Base-by-base conservation (phyloP, 2,329 filamentous ascomycete species). In the Myriosclerotinia curreyana region DNA sequence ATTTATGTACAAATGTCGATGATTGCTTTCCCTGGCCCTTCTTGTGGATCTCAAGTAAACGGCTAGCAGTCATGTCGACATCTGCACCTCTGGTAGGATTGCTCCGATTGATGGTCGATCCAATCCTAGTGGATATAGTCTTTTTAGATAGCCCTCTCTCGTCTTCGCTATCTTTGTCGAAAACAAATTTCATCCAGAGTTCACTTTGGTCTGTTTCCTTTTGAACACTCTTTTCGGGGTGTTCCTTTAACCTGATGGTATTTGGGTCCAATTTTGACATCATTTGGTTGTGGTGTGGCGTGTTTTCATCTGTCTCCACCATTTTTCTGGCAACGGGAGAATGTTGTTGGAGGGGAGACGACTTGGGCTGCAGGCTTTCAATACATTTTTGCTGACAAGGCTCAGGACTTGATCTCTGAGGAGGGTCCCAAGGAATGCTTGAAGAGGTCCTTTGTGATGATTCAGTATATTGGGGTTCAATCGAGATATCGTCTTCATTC, bases 151-250 rank as follows among this genome's bases (percentile, higher is more conserved):
- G 0, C 0, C 25, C 4, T 3, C 36, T 42, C 25, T 36, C 58
- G 3, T 62, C 34, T 54, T 55, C 44, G 34, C 34, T 28, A 12
- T 15, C 22, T 9, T 54, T 42, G 15, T 52, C 58, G 25, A 65
- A 62, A 22, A 65, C 51, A 50, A 65, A 65, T 7, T 56, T 65
- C 58, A 61, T 65, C 63, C 63, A 65, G 8, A 65, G 51, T 9
- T 65, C 42, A 5, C 62, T 51, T 40, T 14, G 40, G 38, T 62
- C 42, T 38, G 40, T 12, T 12, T 61, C 34, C 11, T 34, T 38
- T 7, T 40, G 17, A 9, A 20, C 3, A 48, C 7, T 8, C 36
- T 48, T 3, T 2, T 22, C 34, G 9, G 46, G 22, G 25, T 14
- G 31, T 11, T 31, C 22, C 5, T 56, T 42, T 28, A 20, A 5